Conservation (phyloP, 192 early-diverging fungal species). For the Gamsiella multidivaricata region DNA sequence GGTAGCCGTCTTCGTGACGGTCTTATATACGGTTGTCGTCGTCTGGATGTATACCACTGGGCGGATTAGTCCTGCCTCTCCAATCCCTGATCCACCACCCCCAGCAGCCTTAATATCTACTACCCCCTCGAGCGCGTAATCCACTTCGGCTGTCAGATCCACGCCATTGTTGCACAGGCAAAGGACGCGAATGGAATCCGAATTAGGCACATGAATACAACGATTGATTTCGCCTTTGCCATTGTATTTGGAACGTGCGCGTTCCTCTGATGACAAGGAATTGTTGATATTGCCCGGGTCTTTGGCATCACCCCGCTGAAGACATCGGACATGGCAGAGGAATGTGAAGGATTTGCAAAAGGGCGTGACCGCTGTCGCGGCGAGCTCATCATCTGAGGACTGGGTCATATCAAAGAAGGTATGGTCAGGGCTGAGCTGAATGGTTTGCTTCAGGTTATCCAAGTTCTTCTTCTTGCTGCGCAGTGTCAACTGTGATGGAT, state of each 20-base stretch:
- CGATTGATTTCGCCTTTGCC: conserved; percentile 29
- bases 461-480: neutral
- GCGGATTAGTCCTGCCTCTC: conserved; percentile 20
- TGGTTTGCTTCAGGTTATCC: neutral
- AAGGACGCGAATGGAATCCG: conserved; percentile 12
- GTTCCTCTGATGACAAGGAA: neutral
- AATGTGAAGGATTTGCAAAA: conserved; percentile 52
- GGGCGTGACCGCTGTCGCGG: conserved; percentile 30
- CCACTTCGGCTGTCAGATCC: conserved; percentile 33
- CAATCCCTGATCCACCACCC: conserved; percentile 8
- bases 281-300: conserved; percentile 9
- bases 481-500: neutral
- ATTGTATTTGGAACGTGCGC: neutral
- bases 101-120: conserved; percentile 34
- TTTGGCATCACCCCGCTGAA: conserved; percentile 37
- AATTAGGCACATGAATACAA: conserved; percentile 25
- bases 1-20: neutral
- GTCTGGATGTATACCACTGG: conserved; percentile 5
- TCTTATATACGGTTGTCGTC: neutral
- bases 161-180: conserved; percentile 45
- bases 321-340: conserved; percentile 43
- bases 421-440: conserved; percentile 5
- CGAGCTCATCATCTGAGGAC: conserved; percentile 11
- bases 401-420: conserved; percentile 15
- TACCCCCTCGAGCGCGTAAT: conserved; percentile 32